Evolutionary conservation across 139 green algal genomes (phyloP).

Genomic region (Dunaliella primolecta): DNA sequence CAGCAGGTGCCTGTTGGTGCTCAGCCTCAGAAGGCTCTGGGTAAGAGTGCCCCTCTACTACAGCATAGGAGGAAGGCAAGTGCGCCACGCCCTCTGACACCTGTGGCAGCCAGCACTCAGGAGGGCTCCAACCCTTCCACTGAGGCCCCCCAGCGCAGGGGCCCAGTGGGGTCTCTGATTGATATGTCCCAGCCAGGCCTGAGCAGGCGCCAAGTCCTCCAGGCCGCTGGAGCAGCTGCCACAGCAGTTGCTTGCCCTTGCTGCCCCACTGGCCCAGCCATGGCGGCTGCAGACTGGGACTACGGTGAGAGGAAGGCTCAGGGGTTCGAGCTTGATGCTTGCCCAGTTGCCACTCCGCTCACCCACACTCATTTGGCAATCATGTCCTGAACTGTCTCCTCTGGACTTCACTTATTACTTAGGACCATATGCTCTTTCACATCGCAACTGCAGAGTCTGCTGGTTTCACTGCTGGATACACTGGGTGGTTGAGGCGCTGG

Average conservation of each 20-base stretch:
- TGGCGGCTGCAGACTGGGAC: conserved; percentile 14
- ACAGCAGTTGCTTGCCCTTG: conserved; percentile 3
- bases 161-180: background rate
- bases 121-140: background rate
- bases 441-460: background rate
- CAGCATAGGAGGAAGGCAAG: background rate
- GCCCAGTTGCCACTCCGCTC: no score
- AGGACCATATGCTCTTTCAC: no score
- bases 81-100: background rate
- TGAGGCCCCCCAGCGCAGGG: background rate
- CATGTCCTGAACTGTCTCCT: no score
- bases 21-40: background rate
- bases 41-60: background rate
- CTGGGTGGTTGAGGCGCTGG: conserved; percentile 21
- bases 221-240: background rate
- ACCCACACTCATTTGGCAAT: no score
- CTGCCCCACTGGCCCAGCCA: conserved; percentile 1
- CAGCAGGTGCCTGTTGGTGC: background rate
- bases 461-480: background rate
- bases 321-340: no score
- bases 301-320: no score
- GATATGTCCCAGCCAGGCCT: conserved; percentile 1
- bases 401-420: no score
- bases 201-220: background rate
- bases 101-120: background rate